Percentiles rank a stretch among this genome's conserved stretches.
phyloP scores from a whole-genome alignment of 1,284 basidiomycete genomes.

The Cystobasidium slooffiae region DNA sequence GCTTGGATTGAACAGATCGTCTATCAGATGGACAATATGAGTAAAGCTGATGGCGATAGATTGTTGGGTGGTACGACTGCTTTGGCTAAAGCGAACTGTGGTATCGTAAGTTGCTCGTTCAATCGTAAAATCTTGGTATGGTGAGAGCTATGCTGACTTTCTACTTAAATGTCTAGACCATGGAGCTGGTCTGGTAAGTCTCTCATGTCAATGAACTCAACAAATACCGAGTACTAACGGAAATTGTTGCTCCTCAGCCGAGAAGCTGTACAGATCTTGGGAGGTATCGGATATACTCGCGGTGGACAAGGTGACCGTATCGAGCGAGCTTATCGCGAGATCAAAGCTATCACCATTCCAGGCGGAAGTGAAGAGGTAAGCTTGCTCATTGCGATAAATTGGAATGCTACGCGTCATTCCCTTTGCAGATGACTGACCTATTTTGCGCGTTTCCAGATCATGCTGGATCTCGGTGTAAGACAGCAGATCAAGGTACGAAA shows the following conservation, averaged over 20 bases:
- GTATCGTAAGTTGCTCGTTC: conserved; percentile 16
- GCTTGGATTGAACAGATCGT: conserved; percentile 44
- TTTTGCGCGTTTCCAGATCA: conserved; percentile 46
- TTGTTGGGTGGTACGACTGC: conserved; percentile 53
- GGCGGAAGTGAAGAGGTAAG: conserved; percentile 47
- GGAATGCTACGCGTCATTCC: not conserved
- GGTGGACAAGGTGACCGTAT: conserved; percentile 52
- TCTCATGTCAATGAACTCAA: not conserved
- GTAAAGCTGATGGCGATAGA: conserved; percentile 30
- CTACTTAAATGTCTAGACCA: conserved; percentile 3
- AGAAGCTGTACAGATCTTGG: conserved; percentile 52
- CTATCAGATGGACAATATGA: conserved; percentile 42
- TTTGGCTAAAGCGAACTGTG: conserved; percentile 52
- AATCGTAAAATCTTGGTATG: not conserved
- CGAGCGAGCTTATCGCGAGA: conserved; percentile 51
- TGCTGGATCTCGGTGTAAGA: conserved; percentile 51
- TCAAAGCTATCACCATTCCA: conserved; percentile 48
- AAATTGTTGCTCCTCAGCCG: conserved; percentile 16
- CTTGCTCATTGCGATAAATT: not conserved
- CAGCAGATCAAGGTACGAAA: conserved; percentile 43
- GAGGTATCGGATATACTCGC: conserved; percentile 49
- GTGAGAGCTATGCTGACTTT: not conserved
- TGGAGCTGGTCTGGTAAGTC: conserved; percentile 38
- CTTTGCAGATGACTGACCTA: not conserved
- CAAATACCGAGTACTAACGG: not conserved